Percentiles rank a stretch among this genome's conserved stretches.
Conservation (phyloP, 164 flowering plant genomes). For the Aristolochia fimbriata region DNA sequence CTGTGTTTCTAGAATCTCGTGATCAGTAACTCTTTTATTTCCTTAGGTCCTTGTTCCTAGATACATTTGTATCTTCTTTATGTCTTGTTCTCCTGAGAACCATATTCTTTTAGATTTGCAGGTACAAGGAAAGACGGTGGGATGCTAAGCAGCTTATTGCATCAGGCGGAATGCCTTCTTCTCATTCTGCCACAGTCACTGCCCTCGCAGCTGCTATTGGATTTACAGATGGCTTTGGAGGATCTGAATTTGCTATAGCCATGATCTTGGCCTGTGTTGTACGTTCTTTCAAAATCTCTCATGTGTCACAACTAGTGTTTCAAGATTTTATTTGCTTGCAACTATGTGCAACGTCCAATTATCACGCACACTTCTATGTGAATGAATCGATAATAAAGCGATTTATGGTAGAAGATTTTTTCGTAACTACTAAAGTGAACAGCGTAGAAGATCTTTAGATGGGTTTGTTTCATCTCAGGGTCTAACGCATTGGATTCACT, state of each 20-base stretch:
- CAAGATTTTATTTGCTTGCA: background rate
- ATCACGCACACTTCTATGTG: no score
- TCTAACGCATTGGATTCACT: conserved; percentile 9
- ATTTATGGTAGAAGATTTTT: no score
- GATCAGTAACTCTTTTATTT: background rate
- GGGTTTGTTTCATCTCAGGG: background rate
- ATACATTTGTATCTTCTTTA: background rate
- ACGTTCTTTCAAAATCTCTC: conserved; percentile 11
- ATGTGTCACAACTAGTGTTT: background rate
- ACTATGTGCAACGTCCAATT: no score
- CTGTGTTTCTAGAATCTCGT: background rate
- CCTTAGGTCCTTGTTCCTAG: background rate
- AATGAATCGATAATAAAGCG: background rate
- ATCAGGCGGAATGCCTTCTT: conserved; percentile 98
- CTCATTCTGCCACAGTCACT: conserved; percentile 88
- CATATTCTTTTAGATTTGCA: conserved; percentile 43
- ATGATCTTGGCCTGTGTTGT: conserved; percentile 70
- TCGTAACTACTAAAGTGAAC: no score
- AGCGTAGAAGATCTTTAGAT: background rate
- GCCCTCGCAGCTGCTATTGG: conserved; percentile 80
- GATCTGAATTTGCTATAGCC: conserved; percentile 61
- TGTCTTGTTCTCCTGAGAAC: conserved; percentile 17
- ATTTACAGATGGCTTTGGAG: conserved; percentile 74
- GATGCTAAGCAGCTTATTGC: conserved; percentile 64
- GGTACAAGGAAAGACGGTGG: conserved; percentile 84